phyloP scores from a whole-genome alignment of 306 rosid genomes.

The Geum urbanum region DNA sequence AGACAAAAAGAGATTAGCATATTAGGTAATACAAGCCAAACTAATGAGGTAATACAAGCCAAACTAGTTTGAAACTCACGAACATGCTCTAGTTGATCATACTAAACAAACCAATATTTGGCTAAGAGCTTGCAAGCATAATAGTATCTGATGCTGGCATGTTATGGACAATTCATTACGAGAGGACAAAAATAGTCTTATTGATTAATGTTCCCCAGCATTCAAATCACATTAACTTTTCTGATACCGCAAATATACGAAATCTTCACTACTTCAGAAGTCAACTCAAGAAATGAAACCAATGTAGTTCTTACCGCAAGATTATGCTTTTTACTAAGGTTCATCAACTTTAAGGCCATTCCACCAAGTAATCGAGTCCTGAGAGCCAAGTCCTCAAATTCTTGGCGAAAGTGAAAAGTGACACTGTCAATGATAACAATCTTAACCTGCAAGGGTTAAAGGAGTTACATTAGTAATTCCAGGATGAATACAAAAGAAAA shows the following conservation, averaged over 20 bases:
- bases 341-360: slow-evolving; percentile 91
- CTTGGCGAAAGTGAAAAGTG: slow-evolving; percentile 94
- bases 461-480: slow-evolving; percentile 5
- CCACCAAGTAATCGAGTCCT: slow-evolving; percentile 79
- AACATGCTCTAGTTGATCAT: not conserved
- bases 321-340: slow-evolving; percentile 55
- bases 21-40: too few relatives aligned
- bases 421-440: slow-evolving; percentile 81
- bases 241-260: not conserved
- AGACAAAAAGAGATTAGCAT: too few relatives aligned
- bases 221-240: not conserved
- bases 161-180: not conserved
- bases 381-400: slow-evolving; percentile 81
- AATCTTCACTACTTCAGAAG: slow-evolving; percentile 7
- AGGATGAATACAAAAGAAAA: not conserved
- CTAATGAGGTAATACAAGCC: slow-evolving; percentile 2
- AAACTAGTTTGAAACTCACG: not conserved
- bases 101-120: not conserved
- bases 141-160: not conserved
- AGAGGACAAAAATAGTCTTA: not conserved
- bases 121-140: not conserved
- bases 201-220: not conserved
- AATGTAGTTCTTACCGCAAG: slow-evolving; percentile 58
- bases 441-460: slow-evolving; percentile 51
- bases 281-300: slow-evolving; percentile 21